These are phyloP conservation scores for Cenchrus purpureus DNA, from an alignment of 176 grass and related monocot species.

Conservation along the genomic window DNA sequence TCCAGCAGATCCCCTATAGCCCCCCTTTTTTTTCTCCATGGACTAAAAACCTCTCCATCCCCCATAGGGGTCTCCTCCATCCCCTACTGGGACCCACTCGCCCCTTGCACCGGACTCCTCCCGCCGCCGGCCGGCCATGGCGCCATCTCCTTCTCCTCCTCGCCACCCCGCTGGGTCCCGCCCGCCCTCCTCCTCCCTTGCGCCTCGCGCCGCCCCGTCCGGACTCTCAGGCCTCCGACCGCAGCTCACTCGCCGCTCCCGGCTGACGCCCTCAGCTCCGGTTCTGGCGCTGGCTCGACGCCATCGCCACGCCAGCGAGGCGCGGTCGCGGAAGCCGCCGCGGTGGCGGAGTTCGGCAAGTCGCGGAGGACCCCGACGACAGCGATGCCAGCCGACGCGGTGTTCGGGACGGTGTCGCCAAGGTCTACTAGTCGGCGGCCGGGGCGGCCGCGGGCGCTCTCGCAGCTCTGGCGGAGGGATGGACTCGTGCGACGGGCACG, in stretches of 20 bases:
- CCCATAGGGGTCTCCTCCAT: no score
- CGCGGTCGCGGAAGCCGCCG: constrained; percentile 52
- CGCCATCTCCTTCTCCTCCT: no score
- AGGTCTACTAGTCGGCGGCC: constrained; percentile 63
- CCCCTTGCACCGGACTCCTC: no score
- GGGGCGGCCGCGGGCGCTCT: constrained; percentile 62
- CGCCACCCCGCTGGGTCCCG: no score
- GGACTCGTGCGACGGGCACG: constrained; percentile 85
- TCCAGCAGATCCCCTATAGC: no score
- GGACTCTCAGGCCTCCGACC: no score
- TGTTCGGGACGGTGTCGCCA: constrained; percentile 68
- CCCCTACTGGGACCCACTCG: no score
- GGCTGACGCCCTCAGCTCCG: constrained; percentile 33
- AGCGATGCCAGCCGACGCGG: constrained; percentile 48
- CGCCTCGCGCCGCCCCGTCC: no score
- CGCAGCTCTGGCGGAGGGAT: constrained; percentile 85
- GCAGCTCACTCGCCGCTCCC: constrained; percentile 50
- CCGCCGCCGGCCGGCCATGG: no score
- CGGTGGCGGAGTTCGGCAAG: constrained; percentile 86
- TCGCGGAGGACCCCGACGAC: constrained; percentile 62
- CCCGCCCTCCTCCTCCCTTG: no score
- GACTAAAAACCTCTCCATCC: no score
- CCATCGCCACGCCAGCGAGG: constrained; percentile 52
- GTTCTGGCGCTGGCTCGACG: constrained; percentile 63
- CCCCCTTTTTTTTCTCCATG: no score